Conservation (phyloP, 1,284 basidiomycete genomes). For the Schizophyllum commune region DNA sequence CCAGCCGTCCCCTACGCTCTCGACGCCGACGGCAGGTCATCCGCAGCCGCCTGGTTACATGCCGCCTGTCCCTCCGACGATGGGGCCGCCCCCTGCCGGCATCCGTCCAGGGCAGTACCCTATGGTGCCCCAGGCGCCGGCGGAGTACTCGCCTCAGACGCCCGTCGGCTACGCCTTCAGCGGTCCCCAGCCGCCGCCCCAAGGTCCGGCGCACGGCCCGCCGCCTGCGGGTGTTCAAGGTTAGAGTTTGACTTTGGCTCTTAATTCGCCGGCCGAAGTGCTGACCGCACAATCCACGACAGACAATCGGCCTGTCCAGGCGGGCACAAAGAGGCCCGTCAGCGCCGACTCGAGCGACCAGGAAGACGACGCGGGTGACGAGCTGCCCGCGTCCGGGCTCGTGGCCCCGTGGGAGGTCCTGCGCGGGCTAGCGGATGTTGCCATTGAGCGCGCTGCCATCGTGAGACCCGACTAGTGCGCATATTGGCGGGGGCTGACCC, state of each 20-base stretch:
- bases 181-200: background rate
- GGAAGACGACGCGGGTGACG: slow-evolving; percentile 65
- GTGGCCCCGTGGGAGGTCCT: slow-evolving; percentile 81
- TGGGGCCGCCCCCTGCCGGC: slow-evolving; percentile 18
- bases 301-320: background rate
- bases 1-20: slow-evolving; percentile 58
- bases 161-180: background rate
- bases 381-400: slow-evolving; percentile 71
- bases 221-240: background rate
- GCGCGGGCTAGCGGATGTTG: slow-evolving; percentile 71
- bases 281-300: background rate
- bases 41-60: slow-evolving; percentile 12
- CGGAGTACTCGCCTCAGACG: background rate
- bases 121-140: slow-evolving; percentile 11
- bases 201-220: background rate
- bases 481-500: slow-evolving; percentile 7
- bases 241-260: slow-evolving; percentile 34
- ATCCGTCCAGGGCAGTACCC: slow-evolving; percentile 16
- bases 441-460: slow-evolving; percentile 68
- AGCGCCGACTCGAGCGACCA: slow-evolving; percentile 73
- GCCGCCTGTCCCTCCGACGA: slow-evolving; percentile 23
- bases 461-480: slow-evolving; percentile 26
- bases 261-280: slow-evolving; percentile 29
- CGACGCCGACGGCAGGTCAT: slow-evolving; percentile 41
- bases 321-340: slow-evolving; percentile 20